Percentiles rank a stretch among this genome's conserved stretches.
phyloP scores from a whole-genome alignment of 768 basidiomycete genomes.

The Mycena metata region DNA sequence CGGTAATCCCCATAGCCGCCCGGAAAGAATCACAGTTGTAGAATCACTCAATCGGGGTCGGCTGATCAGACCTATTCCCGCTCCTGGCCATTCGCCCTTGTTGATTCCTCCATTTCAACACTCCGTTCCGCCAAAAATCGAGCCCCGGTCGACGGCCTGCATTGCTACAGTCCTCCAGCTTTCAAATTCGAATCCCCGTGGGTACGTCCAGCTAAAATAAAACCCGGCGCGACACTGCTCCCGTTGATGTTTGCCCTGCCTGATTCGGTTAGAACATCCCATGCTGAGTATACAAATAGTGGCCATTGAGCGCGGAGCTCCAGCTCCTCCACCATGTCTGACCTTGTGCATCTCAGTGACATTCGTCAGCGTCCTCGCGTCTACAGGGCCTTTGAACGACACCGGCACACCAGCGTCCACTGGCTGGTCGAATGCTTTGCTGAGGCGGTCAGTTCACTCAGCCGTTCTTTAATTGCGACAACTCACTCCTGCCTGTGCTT shows the following conservation, averaged over 20 bases:
- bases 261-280: constrained; percentile 3
- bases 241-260: neutral
- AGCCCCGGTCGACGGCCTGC: neutral
- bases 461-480: constrained; percentile 26
- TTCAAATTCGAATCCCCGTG: neutral
- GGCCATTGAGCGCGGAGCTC: neutral
- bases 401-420: constrained; percentile 52
- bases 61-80: constrained; percentile 4
- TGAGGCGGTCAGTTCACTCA: constrained; percentile 59
- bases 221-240: neutral
- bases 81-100: constrained; percentile 2
- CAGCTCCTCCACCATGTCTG: constrained; percentile 6
- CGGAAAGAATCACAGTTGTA: no score
- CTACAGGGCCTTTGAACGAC: constrained; percentile 25
- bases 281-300: constrained; percentile 11
- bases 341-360: constrained; percentile 18
- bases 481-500: constrained; percentile 11
- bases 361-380: constrained; percentile 18
- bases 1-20: neutral
- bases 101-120: neutral
- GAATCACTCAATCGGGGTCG: neutral
- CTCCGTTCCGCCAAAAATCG: no score
- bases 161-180: no score
- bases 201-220: neutral
- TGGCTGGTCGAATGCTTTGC: constrained; percentile 71